A percentile compares a stretch with the other conserved stretches of the same genome.
These are phyloP conservation scores for Aristolochia fimbriata DNA, from an alignment of 164 flowering plant species.

Conservation along the genomic window DNA sequence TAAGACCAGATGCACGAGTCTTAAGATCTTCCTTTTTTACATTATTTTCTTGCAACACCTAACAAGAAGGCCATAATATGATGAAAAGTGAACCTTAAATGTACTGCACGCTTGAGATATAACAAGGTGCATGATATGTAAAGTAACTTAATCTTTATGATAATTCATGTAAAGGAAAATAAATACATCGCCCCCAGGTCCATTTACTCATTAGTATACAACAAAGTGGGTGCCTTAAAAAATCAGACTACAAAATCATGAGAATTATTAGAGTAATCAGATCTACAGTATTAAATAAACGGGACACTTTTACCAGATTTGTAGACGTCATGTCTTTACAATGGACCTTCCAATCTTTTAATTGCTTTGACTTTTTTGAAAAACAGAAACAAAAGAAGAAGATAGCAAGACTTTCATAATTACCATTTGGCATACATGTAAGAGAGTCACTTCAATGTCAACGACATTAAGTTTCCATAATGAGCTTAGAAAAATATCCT, in stretches of 20 bases:
- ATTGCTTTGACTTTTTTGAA: not conserved
- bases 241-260: no score
- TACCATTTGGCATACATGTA: slow-evolving; percentile 93
- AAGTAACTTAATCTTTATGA: not conserved
- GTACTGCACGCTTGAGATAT: not conserved
- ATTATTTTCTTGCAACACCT: slow-evolving; percentile 69
- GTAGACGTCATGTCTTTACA: no score
- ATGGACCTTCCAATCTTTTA: no score
- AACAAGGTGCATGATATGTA: not conserved
- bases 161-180: no score
- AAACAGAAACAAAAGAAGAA: not conserved
- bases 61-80: slow-evolving; percentile 7
- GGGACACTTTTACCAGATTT: no score
- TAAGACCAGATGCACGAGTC: slow-evolving; percentile 67
- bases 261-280: no score
- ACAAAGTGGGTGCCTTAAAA: no score
- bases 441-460: slow-evolving; percentile 81
- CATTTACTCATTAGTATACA: no score
- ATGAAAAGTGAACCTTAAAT: not conserved
- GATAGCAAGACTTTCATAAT: slow-evolving; percentile 5
- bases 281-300: no score
- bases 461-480: slow-evolving; percentile 91
- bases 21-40: slow-evolving; percentile 75
- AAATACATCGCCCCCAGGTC: no score
- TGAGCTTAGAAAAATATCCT: slow-evolving; percentile 65